These are phyloP conservation scores for Teunomyces aglyptinius DNA, from an alignment of 805 yeast genomes.

Conservation along the genomic window DNA sequence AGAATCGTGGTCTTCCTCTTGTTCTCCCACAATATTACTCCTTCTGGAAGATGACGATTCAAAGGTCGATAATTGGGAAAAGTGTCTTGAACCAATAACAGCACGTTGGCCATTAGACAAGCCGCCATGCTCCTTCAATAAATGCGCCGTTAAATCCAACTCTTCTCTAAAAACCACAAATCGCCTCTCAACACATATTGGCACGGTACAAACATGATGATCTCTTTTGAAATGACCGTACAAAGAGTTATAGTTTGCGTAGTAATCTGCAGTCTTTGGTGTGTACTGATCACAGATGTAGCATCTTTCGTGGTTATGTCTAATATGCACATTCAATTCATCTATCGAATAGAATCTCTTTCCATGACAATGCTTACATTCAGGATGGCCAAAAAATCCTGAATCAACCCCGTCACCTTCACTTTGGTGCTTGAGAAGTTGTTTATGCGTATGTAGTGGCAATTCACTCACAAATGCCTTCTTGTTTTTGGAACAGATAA, in stretches of 20 bases:
- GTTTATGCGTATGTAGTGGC: slow-evolving; percentile 55
- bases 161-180: slow-evolving; percentile 91
- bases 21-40: slow-evolving; percentile 15
- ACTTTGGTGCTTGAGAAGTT: slow-evolving; percentile 65
- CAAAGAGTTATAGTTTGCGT: slow-evolving; percentile 69
- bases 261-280: slow-evolving; percentile 63
- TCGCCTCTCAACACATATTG: slow-evolving; percentile 77
- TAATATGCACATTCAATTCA: slow-evolving; percentile 77
- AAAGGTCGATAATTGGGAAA: slow-evolving; percentile 65
- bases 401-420: slow-evolving; percentile 59
- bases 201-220: slow-evolving; percentile 79
- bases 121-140: slow-evolving; percentile 76
- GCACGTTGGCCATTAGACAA: slow-evolving; percentile 43
- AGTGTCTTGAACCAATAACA: slow-evolving; percentile 41
- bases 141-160: slow-evolving; percentile 82
- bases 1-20: slow-evolving; percentile 36
- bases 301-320: slow-evolving; percentile 85
- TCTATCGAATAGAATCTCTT: slow-evolving; percentile 83
- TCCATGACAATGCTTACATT: slow-evolving; percentile 75
- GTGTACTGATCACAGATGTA: slow-evolving; percentile 76
- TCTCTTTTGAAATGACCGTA: slow-evolving; percentile 68
- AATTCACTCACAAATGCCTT: slow-evolving; percentile 76
- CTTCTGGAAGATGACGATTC: slow-evolving; percentile 18
- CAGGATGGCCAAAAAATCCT: slow-evolving; percentile 88
- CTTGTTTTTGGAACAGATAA: slow-evolving; percentile 74